Base-by-base conservation (phyloP, 768 basidiomycete species). In the Piloderma croceum region DNA sequence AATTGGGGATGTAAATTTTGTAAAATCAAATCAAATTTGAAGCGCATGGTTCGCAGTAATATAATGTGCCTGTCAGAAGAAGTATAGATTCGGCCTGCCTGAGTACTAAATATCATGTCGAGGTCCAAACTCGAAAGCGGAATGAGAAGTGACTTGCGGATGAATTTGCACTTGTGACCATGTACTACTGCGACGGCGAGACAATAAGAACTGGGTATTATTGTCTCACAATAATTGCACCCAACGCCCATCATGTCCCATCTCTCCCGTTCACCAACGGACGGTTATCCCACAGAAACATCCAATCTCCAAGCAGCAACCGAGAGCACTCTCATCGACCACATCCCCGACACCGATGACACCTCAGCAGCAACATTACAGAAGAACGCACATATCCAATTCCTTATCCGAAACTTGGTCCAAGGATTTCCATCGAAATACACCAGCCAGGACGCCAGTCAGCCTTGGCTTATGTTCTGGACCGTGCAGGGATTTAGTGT, bases 401-500 rank as follows among this genome's bases (percentile, higher is more conserved):
- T 78, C 54, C 75, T 94, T 18, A 69, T 79, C 2, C 71, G 81
- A 19, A 77, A 82, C 46, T 71, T 90, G 39, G 54, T 81, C 6
- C 85, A 90, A 54, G 81, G 89, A 2, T 85, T 98, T 32, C 90
- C 92, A 0, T 66, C 71, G 9, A 70, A 81, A 41, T 98, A 90
- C 57, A 72, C 69, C 15, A 81, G 79, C 34, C 85, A 97, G 52
- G 96, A 98, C 57, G 93, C 94, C 0, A 92, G 89, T 49, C 83
- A 94, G 52, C 87, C 96, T 0, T 98, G 96, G 96, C 66, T 97
- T 21, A 58, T 97, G 44, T 97, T 88, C 64, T 98, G 96, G 93
- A 82, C 81, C 0, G 57, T 93, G 7, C 92, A 99, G 51, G 71
- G 82, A 11, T 84, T 96, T 52, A 83, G 85, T 50, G 56, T 80